phyloP scores from a whole-genome alignment of 1,284 basidiomycete species.

The Omphalotus olearius region DNA sequence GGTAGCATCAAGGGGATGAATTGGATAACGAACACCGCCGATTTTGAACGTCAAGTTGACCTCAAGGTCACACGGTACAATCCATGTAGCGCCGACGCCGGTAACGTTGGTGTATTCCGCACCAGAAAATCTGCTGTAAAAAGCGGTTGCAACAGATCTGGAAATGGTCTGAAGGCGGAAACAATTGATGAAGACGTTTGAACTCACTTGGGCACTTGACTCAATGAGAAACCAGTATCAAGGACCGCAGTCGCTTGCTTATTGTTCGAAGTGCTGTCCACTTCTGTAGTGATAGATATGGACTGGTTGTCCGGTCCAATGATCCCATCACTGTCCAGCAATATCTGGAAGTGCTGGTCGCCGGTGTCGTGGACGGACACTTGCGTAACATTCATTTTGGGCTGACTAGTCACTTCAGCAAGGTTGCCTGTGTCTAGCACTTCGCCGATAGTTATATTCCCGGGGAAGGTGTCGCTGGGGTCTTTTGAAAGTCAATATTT shows the following conservation, averaged over 20 bases:
- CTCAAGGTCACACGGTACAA: constrained; percentile 53
- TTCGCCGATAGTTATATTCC: constrained; percentile 46
- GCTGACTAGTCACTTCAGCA: constrained; percentile 34
- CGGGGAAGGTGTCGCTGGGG: constrained; percentile 37
- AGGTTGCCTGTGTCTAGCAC: constrained; percentile 32
- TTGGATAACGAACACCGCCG: constrained; percentile 44
- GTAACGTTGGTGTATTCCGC: constrained; percentile 44
- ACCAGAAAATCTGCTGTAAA: constrained; percentile 49
- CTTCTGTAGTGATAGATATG: constrained; percentile 40
- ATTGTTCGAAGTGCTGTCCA: constrained; percentile 35
- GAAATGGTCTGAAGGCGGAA: neutral
- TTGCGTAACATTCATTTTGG: constrained; percentile 36
- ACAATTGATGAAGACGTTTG: neutral
- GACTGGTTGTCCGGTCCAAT: constrained; percentile 43
- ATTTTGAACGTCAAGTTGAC: constrained; percentile 62
- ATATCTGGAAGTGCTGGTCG: constrained; percentile 49
- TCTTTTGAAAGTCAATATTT: constrained; percentile 18
- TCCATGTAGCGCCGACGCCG: constrained; percentile 47
- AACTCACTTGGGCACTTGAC: constrained; percentile 54
- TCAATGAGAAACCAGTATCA: constrained; percentile 66
- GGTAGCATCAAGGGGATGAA: constrained; percentile 61
- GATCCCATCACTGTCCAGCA: constrained; percentile 46
- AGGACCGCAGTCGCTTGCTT: constrained; percentile 53
- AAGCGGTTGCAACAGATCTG: constrained; percentile 49
- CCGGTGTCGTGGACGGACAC: constrained; percentile 25